phyloP scores from a whole-genome alignment of 2,329 filamentous ascomycete genomes.

The Alternaria consortialis region DNA sequence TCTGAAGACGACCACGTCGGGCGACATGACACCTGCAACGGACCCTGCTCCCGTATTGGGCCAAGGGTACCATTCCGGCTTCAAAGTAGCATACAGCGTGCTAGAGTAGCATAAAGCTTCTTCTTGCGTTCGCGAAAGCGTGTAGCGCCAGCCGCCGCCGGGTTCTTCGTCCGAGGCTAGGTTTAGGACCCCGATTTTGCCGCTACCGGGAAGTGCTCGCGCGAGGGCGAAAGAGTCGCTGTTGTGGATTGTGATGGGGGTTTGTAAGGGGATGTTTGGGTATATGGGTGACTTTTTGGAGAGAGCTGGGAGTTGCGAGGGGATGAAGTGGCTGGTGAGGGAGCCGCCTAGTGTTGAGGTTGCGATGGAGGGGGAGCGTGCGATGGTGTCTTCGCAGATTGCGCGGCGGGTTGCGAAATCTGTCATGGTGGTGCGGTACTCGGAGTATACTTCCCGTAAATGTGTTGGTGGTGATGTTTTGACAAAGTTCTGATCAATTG shows the following conservation, averaged over 20 bases:
- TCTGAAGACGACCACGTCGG: constrained; percentile 30
- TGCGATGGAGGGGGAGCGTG: constrained; percentile 20
- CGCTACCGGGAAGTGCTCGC: constrained; percentile 8
- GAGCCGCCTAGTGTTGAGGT: constrained; percentile 22
- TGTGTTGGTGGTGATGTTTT: background rate
- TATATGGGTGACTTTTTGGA: constrained; percentile 5
- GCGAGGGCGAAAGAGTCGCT: constrained; percentile 34
- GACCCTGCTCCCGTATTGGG: constrained; percentile 29
- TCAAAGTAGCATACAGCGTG: constrained; percentile 28
- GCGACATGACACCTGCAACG: constrained; percentile 31
- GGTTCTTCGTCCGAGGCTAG: constrained; percentile 31
- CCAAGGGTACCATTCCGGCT: constrained; percentile 37
- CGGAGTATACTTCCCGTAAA: background rate
- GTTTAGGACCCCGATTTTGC: constrained; percentile 31
- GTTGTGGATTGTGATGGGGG: constrained; percentile 25
- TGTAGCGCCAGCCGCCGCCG: constrained; percentile 35
- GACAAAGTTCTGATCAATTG: no score
- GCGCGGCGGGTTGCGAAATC: constrained; percentile 28
- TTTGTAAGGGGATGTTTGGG: constrained; percentile 7
- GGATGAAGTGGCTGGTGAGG: constrained; percentile 26
- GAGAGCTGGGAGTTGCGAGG: constrained; percentile 26
- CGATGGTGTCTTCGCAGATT: constrained; percentile 34
- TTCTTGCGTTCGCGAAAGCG: constrained; percentile 31
- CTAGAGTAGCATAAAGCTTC: constrained; percentile 38
- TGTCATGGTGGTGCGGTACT: constrained; percentile 12